phyloP scores from a whole-genome alignment of 2,329 filamentous ascomycete species.

The Clarireedia sp. region DNA sequence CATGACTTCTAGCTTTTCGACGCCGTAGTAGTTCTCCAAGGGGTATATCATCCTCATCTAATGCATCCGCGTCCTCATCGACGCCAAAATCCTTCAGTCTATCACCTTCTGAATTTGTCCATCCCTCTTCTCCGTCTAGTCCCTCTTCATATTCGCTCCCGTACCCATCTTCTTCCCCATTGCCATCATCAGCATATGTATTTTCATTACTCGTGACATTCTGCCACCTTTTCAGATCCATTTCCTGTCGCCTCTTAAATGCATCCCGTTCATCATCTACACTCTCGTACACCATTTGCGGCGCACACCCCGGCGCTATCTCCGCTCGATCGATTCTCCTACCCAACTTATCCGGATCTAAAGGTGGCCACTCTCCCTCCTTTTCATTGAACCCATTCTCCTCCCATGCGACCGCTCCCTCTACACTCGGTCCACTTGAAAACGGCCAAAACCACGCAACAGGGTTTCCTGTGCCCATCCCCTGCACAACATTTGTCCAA shows the following conservation, averaged over 20 bases:
- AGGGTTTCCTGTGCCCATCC: constrained; percentile 63
- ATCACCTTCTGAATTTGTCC: constrained; percentile 71
- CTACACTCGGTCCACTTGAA: constrained; percentile 39
- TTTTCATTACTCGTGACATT: neutral
- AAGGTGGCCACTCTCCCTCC: constrained; percentile 53
- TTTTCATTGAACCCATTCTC: constrained; percentile 70
- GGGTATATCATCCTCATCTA: constrained; percentile 56
- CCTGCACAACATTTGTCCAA: constrained; percentile 64
- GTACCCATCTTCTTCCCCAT: constrained; percentile 16
- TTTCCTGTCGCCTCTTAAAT: constrained; percentile 42
- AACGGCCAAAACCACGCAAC: constrained; percentile 65
- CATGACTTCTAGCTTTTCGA: constrained; percentile 32
- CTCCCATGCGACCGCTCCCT: constrained; percentile 46
- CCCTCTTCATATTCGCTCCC: constrained; percentile 27
- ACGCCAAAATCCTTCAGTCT: constrained; percentile 69
- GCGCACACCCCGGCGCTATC: constrained; percentile 1
- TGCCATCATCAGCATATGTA: constrained; percentile 12
- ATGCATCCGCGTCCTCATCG: constrained; percentile 62
- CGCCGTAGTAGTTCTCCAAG: constrained; percentile 58
- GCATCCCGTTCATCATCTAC: constrained; percentile 36
- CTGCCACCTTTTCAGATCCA: constrained; percentile 37
- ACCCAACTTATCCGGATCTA: constrained; percentile 51
- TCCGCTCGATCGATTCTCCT: constrained; percentile 8
- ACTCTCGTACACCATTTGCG: constrained; percentile 18
- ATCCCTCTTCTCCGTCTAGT: constrained; percentile 47